Conservation (phyloP, 2,329 filamentous ascomycete genomes). For the Stromatinia cepivora region DNA sequence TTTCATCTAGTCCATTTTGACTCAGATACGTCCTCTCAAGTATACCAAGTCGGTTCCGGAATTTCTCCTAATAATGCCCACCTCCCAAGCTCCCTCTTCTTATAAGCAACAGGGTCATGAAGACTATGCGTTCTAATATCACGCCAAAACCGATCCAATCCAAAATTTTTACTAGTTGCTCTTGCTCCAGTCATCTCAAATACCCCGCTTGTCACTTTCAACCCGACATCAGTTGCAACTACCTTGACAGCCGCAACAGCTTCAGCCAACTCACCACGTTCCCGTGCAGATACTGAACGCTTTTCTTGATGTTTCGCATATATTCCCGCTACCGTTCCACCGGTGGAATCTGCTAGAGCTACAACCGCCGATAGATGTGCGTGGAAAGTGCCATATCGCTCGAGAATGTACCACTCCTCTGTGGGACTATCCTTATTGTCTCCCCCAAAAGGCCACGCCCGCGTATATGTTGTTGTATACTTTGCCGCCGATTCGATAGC, state of each 20-base stretch:
- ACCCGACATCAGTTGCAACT: constrained; percentile 58
- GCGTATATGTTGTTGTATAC: constrained; percentile 58
- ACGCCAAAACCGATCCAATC: constrained; percentile 65
- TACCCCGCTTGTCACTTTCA: constrained; percentile 59
- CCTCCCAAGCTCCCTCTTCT: constrained; percentile 61
- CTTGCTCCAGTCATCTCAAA: constrained; percentile 65
- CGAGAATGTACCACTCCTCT: constrained; percentile 66
- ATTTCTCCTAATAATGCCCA: constrained; percentile 53
- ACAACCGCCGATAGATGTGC: constrained; percentile 62
- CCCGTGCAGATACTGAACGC: constrained; percentile 50
- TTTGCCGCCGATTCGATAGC: constrained; percentile 55
- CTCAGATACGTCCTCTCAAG: constrained; percentile 32
- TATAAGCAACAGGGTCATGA: constrained; percentile 68
- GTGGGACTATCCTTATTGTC: constrained; percentile 58
- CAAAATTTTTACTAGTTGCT: constrained; percentile 57
- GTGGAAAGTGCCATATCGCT: constrained; percentile 63
- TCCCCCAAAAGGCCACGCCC: constrained; percentile 64
- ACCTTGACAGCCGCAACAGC: constrained; percentile 64
- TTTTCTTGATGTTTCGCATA: constrained; percentile 47
- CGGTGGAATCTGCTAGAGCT: constrained; percentile 58
- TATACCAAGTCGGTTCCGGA: constrained; percentile 63
- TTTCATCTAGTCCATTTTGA: background rate
- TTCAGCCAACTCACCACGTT: constrained; percentile 61
- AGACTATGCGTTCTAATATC: constrained; percentile 65
- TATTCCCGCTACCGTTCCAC: constrained; percentile 49